Evolutionary conservation across 169 alveolate genomes (phyloP), one percentile per base, ranked within the genome.

Genomic region (Plasmodium gallinaceum): DNA sequence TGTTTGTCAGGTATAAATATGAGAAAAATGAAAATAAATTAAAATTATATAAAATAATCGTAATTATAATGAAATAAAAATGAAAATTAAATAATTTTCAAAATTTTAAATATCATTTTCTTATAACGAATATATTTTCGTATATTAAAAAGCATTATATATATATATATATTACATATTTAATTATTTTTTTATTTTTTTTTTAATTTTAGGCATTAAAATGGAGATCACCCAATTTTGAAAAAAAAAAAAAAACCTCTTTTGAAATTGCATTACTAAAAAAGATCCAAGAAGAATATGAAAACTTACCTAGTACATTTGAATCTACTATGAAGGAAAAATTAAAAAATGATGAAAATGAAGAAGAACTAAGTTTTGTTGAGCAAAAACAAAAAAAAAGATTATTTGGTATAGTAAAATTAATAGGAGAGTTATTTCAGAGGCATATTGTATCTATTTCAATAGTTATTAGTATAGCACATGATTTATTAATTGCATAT

Each of bases 371-470:
- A 43, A 64, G 91, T 62, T 61, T 88, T 69, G 78, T 88, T 9
- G 93, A 90, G 32, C 94, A 95, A 76, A 93, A 92, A 69, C 64
- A 93, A 74, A 97, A 96, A 87, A 92, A 95, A 69, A 96, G 95
- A 32, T 93, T 96, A 26, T 70, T 96, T 88, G 98, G 98, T n/a
- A 96, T 94, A 18, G 97, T 97, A 46, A 94, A 96, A 87, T 83
- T 97, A 73, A 97, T 97, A 16, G 98, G 98, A 1, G 98, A 97
- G 66, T 93, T 97, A 43, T 97, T 96, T 87, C 97, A 94, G 76
- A 68, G 98, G 16, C 94, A 93, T 88, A 94, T 97, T 72, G 92
- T 97, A 10, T 96, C 97, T 24, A 94, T 94, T 88, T 95, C 96
- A 45, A 94, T 96, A 20, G 97, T 97, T 68, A 95, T 94, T 54